Conservation (phyloP, 306 rosid species). For the Heteromeles arbutifolia region DNA sequence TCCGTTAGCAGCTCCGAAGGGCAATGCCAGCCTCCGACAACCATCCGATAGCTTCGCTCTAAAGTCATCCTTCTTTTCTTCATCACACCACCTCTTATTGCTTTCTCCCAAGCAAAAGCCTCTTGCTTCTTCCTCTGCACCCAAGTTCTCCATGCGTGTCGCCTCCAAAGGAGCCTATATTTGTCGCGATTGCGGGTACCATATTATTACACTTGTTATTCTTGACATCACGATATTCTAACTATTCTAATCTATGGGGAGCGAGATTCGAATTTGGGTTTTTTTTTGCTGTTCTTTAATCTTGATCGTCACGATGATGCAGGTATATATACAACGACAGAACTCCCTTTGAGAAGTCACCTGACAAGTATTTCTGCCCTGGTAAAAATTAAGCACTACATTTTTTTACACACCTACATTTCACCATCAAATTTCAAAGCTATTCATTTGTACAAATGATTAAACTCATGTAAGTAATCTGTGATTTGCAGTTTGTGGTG, state of each 20-base stretch:
- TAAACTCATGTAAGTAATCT: background rate
- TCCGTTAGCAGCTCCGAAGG: conserved; percentile 19
- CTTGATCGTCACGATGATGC: conserved; percentile 18
- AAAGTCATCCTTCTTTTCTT: conserved; percentile 49
- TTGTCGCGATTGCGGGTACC: conserved; percentile 96
- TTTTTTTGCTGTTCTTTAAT: background rate
- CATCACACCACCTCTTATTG: conserved; percentile 28
- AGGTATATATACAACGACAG: conserved; percentile 82
- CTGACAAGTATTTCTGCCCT: conserved; percentile 77
- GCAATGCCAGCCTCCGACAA: conserved; percentile 32
- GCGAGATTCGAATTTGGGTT: background rate
- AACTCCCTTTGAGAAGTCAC: conserved; percentile 70
- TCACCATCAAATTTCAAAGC: background rate
- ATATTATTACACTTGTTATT: background rate
- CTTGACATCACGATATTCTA: background rate
- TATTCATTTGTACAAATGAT: background rate
- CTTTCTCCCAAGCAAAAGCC: conserved; percentile 21
- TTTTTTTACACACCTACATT: background rate
- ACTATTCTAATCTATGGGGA: background rate
- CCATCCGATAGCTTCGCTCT: conserved; percentile 29
- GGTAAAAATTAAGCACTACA: conserved; percentile 32
- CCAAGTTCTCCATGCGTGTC: conserved; percentile 78
- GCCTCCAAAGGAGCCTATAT: conserved; percentile 85
- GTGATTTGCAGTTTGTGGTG: conserved; percentile 73
- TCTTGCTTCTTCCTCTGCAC: conserved; percentile 27